These are phyloP conservation scores for Colletotrichum siamense DNA, from an alignment of 2,329 filamentous ascomycete genomes.

Conservation along the genomic window DNA sequence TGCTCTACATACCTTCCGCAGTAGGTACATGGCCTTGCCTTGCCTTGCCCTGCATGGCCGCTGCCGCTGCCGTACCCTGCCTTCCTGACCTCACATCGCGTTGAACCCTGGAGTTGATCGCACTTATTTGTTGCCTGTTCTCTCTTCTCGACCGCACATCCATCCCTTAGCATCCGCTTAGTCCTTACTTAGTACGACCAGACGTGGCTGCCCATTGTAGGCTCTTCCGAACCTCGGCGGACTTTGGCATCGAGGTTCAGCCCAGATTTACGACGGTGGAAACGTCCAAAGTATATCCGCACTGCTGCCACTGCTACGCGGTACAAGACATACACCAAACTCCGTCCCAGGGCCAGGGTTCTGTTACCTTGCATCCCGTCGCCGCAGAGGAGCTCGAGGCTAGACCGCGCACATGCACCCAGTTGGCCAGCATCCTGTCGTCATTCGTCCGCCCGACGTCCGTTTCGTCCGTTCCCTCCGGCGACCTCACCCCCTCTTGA, in stretches of 20 bases:
- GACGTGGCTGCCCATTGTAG: not conserved
- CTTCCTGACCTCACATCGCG: not conserved
- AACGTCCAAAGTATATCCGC: not conserved
- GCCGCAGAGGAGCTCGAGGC: not conserved
- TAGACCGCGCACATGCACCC: not conserved
- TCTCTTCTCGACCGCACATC: not conserved
- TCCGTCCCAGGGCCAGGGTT: not conserved
- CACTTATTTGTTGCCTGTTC: not conserved
- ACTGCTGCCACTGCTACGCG: not conserved
- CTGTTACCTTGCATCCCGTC: not conserved
- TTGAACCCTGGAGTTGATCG: slow-evolving; percentile 1
- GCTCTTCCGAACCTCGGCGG: not conserved
- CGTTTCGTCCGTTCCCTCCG: slow-evolving; percentile 21
- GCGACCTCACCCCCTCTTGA: slow-evolving; percentile 6
- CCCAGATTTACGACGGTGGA: not conserved
- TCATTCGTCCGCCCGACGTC: slow-evolving; percentile 10
- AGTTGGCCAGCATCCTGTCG: slow-evolving; percentile 1
- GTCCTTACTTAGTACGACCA: not conserved
- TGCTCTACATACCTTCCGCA: not conserved
- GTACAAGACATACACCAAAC: not conserved
- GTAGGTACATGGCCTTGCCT: not conserved
- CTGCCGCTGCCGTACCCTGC: not conserved
- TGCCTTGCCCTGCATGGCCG: not conserved
- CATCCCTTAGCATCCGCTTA: not conserved
- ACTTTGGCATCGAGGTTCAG: not conserved